A percentile compares a stretch with the other conserved stretches of the same genome.
Evolutionary conservation across 352 stramenopile genomes (phyloP).

Genomic region (Globisporangium lucens): DNA sequence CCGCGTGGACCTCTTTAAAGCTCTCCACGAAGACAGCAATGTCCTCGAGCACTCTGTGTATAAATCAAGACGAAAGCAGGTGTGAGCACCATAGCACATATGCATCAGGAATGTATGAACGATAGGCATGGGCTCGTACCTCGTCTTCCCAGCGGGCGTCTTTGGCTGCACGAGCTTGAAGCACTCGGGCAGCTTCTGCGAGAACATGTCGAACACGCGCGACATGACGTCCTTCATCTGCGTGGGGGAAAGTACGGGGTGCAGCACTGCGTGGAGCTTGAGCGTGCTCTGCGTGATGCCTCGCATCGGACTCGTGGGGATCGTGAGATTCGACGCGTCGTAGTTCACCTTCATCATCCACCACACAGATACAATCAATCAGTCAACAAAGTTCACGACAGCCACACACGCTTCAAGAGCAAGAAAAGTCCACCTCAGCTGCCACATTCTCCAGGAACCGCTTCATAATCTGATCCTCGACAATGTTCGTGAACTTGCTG

Average conservation of each 20-base stretch:
- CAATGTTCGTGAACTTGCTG: conserved; percentile 97
- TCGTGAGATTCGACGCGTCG: conserved; percentile 44
- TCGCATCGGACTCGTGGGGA: conserved; percentile 86
- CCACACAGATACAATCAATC: background rate
- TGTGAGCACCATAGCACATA: background rate
- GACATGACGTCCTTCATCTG: conserved; percentile 96
- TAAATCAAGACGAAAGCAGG: background rate
- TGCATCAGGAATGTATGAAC: background rate
- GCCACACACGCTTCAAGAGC: background rate
- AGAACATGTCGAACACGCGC: conserved; percentile 86
- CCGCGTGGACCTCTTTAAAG: conserved; percentile 65
- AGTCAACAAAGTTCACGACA: background rate
- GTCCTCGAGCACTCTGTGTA: conserved; percentile 62
- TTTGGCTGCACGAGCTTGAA: conserved; percentile 84
- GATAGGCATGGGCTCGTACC: conserved; percentile 30
- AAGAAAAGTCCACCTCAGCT: conserved; percentile 26
- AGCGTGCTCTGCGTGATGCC: conserved; percentile 93
- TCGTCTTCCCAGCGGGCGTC: conserved; percentile 66
- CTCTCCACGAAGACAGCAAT: conserved; percentile 69
- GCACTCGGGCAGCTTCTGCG: conserved; percentile 85
- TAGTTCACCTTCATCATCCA: conserved; percentile 45
- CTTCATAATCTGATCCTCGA: conserved; percentile 96
- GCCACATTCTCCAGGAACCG: conserved; percentile 81
- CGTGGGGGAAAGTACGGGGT: conserved; percentile 89
- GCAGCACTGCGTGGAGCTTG: conserved; percentile 94